A percentile compares a stretch with the other conserved stretches of the same genome.
Conservation (phyloP, 768 basidiomycete genomes). For the Trametes cubensis region DNA sequence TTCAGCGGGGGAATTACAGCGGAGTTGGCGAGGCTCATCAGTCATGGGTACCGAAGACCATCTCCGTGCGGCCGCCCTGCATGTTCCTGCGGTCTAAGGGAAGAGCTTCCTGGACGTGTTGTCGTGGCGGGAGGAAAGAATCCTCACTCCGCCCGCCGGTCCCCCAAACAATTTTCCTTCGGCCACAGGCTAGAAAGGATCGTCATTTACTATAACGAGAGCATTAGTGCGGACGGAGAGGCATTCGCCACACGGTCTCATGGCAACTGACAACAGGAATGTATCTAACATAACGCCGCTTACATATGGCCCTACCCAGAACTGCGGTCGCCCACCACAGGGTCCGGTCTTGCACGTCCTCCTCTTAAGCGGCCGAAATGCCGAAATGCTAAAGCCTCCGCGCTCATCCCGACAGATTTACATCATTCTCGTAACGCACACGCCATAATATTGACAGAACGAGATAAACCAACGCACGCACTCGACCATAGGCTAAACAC, state of each 20-base stretch:
- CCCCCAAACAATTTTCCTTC: background rate
- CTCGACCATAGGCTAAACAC: conserved; percentile 1
- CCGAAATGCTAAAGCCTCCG: conserved; percentile 1
- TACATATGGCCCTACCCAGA: background rate
- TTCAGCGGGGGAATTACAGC: conserved; percentile 12
- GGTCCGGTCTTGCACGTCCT: background rate
- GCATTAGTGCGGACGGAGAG: background rate
- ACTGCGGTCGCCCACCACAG: background rate
- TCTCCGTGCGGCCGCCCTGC: background rate
- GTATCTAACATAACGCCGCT: background rate
- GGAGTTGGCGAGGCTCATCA: conserved; percentile 8
- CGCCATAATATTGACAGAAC: background rate
- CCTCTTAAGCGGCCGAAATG: conserved; percentile 7
- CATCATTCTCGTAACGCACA: conserved; percentile 10
- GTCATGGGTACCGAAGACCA: conserved; percentile 1
- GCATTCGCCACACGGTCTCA: background rate
- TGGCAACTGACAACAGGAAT: background rate
- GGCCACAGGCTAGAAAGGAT: background rate
- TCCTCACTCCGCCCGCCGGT: background rate
- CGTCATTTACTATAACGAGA: background rate
- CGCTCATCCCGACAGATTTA: background rate
- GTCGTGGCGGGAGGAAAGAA: background rate
- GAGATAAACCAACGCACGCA: conserved; percentile 4
- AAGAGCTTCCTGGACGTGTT: background rate
- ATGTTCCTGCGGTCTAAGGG: background rate